Evolutionary conservation across 208 protist genomes (phyloP), one percentile per base, ranked within the genome.

Genomic region (Endotrypanum monterogeii): DNA sequence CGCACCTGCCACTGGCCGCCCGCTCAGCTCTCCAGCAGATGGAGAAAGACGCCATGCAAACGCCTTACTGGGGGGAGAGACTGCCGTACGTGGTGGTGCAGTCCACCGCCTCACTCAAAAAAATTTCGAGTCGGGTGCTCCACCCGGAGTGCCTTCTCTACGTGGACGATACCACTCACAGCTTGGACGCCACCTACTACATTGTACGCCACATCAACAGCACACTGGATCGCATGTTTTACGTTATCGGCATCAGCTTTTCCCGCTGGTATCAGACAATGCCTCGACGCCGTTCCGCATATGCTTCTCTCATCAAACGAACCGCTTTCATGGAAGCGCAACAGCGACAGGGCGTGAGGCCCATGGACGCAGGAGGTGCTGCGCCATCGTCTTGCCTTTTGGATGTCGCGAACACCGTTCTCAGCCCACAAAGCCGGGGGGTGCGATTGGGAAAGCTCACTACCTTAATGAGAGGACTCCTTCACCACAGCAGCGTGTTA

Each of bases 171-270:
- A 66, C 44, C 44, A 48, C 39, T 41, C 67, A 79, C 73, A 67
- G 70, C 30, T 63, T 95, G 30, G 82, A 95, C 72, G 79, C 77
- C 23, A 84, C 86, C 41, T 95, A 97, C 71, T 97, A 97, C 83
- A 89, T 97, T 28, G 80, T 74, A 12, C 82, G 80, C 7, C 85
- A 96, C 80, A 79, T 96, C 60, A 91, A 92, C 79, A 80, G 88
- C 54, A 76, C 87, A 20, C 83, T 97, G 14, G 88, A 96, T 67
- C 89, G 93, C 51, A 81, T 97, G 58, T 91, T 97, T 62, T 89
- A 87, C 73, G 77, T 90, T 18, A 78, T 94, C 39, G 86, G 86
- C n/a, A 71, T 96, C 35, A 91, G 83, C 78, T 84, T 86, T 76
- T 76, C 76, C 35, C 67, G 60, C 46, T 93, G 88, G 87, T 93